These are phyloP conservation scores for Teratosphaeria pseudoeucalypti DNA, from an alignment of 2,329 filamentous ascomycete genomes.

Conservation along the genomic window DNA sequence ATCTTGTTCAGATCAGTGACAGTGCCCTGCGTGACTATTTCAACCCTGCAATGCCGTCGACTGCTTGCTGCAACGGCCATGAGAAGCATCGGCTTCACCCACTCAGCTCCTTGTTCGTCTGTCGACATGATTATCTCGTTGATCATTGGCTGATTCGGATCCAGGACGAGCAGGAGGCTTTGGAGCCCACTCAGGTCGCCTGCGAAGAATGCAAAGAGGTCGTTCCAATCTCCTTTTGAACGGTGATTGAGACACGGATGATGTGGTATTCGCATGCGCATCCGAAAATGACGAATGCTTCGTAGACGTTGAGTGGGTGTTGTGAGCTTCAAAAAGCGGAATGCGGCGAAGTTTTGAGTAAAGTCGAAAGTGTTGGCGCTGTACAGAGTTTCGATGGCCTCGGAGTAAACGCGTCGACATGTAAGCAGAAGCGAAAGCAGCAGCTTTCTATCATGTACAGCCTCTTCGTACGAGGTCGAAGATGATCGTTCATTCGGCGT, in stretches of 20 bases:
- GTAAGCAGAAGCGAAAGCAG: constrained; percentile 21
- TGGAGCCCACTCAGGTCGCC: constrained; percentile 21
- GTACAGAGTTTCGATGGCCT: constrained; percentile 22
- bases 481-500: constrained; percentile 8
- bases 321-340: constrained; percentile 22
- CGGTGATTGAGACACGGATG: constrained; percentile 22
- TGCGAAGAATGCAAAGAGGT: constrained; percentile 22
- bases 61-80: constrained; percentile 19
- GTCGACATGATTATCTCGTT: constrained; percentile 16
- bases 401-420: constrained; percentile 23
- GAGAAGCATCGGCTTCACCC: constrained; percentile 22
- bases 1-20: constrained; percentile 15
- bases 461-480: constrained; percentile 10
- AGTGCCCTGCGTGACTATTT: constrained; percentile 17
- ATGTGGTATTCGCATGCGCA: constrained; percentile 22
- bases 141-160: constrained; percentile 21
- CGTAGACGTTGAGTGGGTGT: constrained; percentile 18
- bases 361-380: constrained; percentile 24
- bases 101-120: constrained; percentile 15
- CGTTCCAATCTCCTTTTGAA: constrained; percentile 21
- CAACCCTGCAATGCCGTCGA: constrained; percentile 18
- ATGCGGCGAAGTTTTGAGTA: constrained; percentile 22
- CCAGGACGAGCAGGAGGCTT: constrained; percentile 17
- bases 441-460: constrained; percentile 10
- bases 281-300: constrained; percentile 19